These are phyloP conservation scores for Peribolospora kevripleyi DNA, from an alignment of 768 basidiomycete genomes.

Conservation along the genomic window DNA sequence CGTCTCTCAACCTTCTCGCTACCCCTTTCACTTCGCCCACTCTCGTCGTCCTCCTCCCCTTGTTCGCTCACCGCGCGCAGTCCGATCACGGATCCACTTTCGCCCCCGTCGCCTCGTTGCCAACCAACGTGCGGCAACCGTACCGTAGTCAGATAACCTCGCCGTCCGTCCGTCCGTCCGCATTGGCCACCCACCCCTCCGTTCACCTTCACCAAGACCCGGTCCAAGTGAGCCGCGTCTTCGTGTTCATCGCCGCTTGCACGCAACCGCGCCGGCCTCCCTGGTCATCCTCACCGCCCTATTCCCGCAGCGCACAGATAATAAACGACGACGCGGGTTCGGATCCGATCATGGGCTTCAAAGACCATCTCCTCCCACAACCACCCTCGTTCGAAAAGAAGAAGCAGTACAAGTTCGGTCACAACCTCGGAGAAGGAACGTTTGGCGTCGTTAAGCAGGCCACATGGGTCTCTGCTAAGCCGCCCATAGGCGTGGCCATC, in stretches of 20 bases:
- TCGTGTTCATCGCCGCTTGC: background rate
- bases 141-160: too few relatives aligned
- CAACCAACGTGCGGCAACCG: too few relatives aligned
- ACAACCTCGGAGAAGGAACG: conserved; percentile 52
- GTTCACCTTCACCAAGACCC: too few relatives aligned
- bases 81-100: too few relatives aligned
- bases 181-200: too few relatives aligned
- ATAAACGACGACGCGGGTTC: background rate
- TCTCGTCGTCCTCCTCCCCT: background rate
- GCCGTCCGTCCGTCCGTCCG: too few relatives aligned
- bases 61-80: too few relatives aligned
- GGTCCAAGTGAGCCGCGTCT: too few relatives aligned
- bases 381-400: conserved; percentile 72
- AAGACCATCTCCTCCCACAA: conserved; percentile 39
- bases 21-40: background rate
- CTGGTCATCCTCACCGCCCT: background rate
- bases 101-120: too few relatives aligned
- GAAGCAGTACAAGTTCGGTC: conserved; percentile 25
- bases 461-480: conserved; percentile 19
- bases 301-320: background rate
- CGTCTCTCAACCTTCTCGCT: background rate
- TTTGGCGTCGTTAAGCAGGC: conserved; percentile 75
- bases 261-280: too few relatives aligned
- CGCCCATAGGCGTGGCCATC: conserved; percentile 37
- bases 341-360: background rate